Percentiles rank a stretch among this genome's conserved stretches.
These are phyloP conservation scores for Pyrenochaeta sp. DNA, from an alignment of 2,329 filamentous ascomycete genomes.

Conservation along the genomic window DNA sequence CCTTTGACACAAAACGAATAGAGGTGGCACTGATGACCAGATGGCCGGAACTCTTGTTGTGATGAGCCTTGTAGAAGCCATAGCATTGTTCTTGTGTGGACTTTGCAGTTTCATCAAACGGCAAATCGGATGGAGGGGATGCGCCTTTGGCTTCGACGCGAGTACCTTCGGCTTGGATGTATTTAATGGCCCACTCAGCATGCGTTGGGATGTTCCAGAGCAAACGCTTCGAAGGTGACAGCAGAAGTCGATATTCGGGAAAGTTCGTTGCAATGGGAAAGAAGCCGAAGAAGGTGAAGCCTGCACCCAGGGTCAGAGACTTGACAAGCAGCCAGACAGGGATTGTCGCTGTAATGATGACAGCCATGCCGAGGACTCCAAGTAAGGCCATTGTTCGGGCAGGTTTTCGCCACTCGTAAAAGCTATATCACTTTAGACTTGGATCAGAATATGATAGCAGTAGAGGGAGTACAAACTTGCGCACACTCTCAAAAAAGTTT, in stretches of 20 bases:
- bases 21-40: conserved; percentile 26
- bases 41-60: conserved; percentile 21
- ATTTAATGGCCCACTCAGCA: conserved; percentile 47
- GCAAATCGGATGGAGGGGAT: background rate
- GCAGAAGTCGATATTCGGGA: conserved; percentile 47
- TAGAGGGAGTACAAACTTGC: conserved; percentile 31
- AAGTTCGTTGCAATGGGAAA: conserved; percentile 45
- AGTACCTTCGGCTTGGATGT: conserved; percentile 36
- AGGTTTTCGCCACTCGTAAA: conserved; percentile 50
- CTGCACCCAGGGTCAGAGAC: conserved; percentile 33
- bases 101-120: background rate
- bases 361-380: conserved; percentile 25
- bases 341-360: conserved; percentile 30
- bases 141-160: conserved; percentile 10
- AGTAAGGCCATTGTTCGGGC: conserved; percentile 35
- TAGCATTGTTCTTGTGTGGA: conserved; percentile 14
- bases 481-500: conserved; percentile 45
- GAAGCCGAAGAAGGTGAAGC: conserved; percentile 45
- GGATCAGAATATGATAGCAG: too few species aligned
- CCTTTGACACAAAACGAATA: conserved; percentile 25
- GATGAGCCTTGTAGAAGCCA: conserved; percentile 28
- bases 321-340: conserved; percentile 43
- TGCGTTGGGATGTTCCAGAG: conserved; percentile 52
- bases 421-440: conserved; percentile 22
- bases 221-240: conserved; percentile 44